Evolutionary conservation across 2,329 filamentous ascomycete genomes (phyloP).

Genomic region (Lomentospora prolificans): DNA sequence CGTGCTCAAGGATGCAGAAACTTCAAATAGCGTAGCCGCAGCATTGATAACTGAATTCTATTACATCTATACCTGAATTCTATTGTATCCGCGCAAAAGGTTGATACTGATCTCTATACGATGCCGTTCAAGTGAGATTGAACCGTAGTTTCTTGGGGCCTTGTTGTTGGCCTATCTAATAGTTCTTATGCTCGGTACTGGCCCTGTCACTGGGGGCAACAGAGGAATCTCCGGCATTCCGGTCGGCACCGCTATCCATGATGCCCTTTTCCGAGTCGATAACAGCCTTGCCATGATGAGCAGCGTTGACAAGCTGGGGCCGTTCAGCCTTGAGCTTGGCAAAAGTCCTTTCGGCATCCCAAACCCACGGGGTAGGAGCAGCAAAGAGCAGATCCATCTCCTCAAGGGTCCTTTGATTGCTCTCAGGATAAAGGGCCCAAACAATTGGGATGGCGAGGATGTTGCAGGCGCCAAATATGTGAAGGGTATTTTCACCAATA

Average conservation of each 20-base stretch:
- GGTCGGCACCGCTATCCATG: neutral
- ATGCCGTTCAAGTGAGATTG: too few relatives aligned
- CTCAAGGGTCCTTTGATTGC: conserved; percentile 41
- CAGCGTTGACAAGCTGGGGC: conserved; percentile 28
- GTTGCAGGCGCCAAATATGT: conserved; percentile 44
- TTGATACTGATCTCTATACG: too few relatives aligned
- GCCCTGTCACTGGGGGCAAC: neutral
- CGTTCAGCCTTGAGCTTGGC: conserved; percentile 50
- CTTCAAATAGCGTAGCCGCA: too few relatives aligned
- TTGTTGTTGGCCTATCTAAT: too few relatives aligned
- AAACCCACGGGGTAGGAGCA: conserved; percentile 55
- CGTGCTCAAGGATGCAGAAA: too few relatives aligned
- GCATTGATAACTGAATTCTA: too few relatives aligned
- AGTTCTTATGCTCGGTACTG: too few relatives aligned
- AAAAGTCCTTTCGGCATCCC: conserved; percentile 61
- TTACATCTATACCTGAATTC: too few relatives aligned
- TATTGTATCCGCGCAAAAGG: too few relatives aligned
- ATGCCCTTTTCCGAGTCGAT: conserved; percentile 16
- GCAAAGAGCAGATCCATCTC: conserved; percentile 47
- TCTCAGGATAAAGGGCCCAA: conserved; percentile 49
- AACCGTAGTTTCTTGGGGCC: too few relatives aligned
- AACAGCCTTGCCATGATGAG: conserved; percentile 7
- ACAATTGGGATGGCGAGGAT: conserved; percentile 32
- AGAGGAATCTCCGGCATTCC: neutral
- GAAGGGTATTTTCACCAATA: conserved; percentile 42